Conservation (phyloP, 371 early-diverging fungal species). For the Haplosporangium sp. region DNA sequence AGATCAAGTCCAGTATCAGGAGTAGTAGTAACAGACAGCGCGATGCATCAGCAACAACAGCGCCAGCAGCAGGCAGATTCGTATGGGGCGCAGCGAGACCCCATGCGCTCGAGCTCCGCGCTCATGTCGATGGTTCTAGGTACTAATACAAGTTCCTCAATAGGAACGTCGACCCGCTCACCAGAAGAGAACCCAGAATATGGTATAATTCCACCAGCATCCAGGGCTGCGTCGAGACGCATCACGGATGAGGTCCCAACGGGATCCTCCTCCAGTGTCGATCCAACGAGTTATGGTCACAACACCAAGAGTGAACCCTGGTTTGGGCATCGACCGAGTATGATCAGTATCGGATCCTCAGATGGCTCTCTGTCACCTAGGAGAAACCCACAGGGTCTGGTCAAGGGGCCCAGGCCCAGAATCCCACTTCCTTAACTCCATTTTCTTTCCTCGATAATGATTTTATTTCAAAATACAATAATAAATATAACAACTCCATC, state of each 20-base stretch:
- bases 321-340: constrained; percentile 10
- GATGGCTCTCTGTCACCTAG: constrained; percentile 12
- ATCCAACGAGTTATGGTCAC: constrained; percentile 10
- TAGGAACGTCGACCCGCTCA: no score
- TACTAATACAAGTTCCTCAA: no score
- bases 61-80: background rate
- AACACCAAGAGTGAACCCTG: constrained; percentile 30
- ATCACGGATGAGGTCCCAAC: background rate
- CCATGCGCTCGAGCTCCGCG: background rate
- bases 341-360: constrained; percentile 1
- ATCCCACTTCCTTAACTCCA: constrained; percentile 3
- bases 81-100: background rate
- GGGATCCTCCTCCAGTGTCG: background rate
- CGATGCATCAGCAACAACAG: background rate
- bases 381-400: constrained; percentile 27
- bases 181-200: no score
- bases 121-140: no score
- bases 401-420: background rate
- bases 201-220: background rate
- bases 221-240: background rate
- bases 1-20: no score
- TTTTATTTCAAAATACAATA: background rate
- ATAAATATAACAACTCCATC: background rate
- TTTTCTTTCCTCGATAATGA: background rate
- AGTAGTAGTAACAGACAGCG: background rate